A percentile compares a stretch with the other conserved stretches of the same genome.
Conservation (phyloP, 2,329 filamentous ascomycete genomes). For the Plenodomus tracheiphilus region DNA sequence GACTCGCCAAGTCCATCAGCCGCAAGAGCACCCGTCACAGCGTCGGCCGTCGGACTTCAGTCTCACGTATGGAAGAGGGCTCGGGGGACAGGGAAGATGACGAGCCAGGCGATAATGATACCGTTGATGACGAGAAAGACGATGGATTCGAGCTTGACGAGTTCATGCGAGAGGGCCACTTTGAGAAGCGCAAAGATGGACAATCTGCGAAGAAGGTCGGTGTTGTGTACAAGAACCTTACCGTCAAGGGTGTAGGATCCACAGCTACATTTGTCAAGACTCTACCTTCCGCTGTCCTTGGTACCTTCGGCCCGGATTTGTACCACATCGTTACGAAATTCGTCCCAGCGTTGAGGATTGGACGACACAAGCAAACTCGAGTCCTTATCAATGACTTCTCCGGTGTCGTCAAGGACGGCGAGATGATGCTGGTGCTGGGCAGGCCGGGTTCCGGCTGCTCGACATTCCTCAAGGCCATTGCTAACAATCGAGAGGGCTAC, state of each 20-base stretch:
- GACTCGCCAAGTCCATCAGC: slow-evolving; percentile 29
- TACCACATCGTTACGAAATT: slow-evolving; percentile 65
- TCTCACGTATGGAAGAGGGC: slow-evolving; percentile 13
- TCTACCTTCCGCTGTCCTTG: slow-evolving; percentile 72
- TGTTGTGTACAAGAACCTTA: slow-evolving; percentile 75
- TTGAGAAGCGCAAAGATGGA: slow-evolving; percentile 71
- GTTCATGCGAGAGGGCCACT: slow-evolving; percentile 74
- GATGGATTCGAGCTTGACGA: slow-evolving; percentile 69
- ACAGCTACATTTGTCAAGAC: slow-evolving; percentile 71
- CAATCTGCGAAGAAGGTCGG: slow-evolving; percentile 75
- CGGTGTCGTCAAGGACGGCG: slow-evolving; percentile 67
- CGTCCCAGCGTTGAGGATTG: slow-evolving; percentile 55
- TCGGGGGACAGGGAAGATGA: slow-evolving; percentile 16
- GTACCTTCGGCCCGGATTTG: slow-evolving; percentile 79
- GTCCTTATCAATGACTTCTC: slow-evolving; percentile 68
- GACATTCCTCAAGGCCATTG: slow-evolving; percentile 75
- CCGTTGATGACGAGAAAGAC: slow-evolving; percentile 50
- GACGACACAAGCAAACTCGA: slow-evolving; percentile 54
- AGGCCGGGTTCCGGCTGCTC: slow-evolving; percentile 74
- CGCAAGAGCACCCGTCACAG: slow-evolving; percentile 30
- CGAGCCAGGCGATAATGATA: slow-evolving; percentile 26
- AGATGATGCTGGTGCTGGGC: slow-evolving; percentile 75
- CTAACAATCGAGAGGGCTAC: slow-evolving; percentile 69
- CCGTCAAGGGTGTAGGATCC: slow-evolving; percentile 70
- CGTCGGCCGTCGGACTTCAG: slow-evolving; percentile 13